Base-by-base conservation (phyloP, 2,329 filamentous ascomycete species). In the Cercospora canescens region DNA sequence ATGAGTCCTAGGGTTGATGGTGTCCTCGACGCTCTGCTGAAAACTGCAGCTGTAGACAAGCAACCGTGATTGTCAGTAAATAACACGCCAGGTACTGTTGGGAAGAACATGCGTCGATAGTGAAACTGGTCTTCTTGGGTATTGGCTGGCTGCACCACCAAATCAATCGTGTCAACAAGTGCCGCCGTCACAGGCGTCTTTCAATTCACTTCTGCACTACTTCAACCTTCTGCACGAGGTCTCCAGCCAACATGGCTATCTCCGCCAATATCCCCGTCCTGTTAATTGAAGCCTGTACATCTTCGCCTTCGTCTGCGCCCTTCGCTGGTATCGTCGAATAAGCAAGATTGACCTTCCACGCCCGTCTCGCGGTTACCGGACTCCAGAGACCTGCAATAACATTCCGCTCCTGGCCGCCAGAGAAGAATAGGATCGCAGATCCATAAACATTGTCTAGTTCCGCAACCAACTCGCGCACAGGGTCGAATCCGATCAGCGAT, bases 361-460 rank as follows among this genome's bases (percentile, higher is more conserved):
- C 80, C 68, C 91, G 85, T 67, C 75, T 74, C 16, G 80, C 81
- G 4, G 80, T 79, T 54, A 81, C 76, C 0, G 89, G 89, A 74
- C 87, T 89, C 89, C 89, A 91, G 50, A 91, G 73, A 0, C 88
- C 89, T 11, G 85, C 86, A 76, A 91, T 84, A 7, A 85, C 75
- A 64, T 87, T 83, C 26, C 88, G 84, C 1, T 83, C 81, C 1
- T 83, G 77, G 4, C 81, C 83, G 34, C 93, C 89, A 69, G 89
- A 86, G 82, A 98, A 97, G 78, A 97, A 92, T 2, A 97, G 81
- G 35, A 96, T 81, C 2, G 87, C 86, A 37, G 89, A 85, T 3
- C 85, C 85, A 75, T 93, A 97, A 2, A 88, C 77, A 3, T 80
- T 81, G 69, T 87, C 82, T 12, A 98, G 81, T 73, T 95, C 91